These are phyloP conservation scores for Samsoniella hepiali DNA, from an alignment of 2,329 filamentous ascomycete genomes.

Conservation along the genomic window DNA sequence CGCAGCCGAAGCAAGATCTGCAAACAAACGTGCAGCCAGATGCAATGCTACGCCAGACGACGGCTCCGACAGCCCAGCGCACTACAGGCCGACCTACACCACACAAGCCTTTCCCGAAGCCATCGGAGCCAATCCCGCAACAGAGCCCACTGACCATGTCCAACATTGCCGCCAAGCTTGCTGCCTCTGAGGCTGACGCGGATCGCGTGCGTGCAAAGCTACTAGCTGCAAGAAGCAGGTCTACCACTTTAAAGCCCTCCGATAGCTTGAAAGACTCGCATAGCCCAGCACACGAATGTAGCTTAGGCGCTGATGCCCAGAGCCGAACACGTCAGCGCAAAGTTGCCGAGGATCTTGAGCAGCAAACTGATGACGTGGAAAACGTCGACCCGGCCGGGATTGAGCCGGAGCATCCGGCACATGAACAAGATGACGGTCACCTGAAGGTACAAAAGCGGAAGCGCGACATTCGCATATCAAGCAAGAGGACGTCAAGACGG, in stretches of 20 bases:
- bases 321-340: background rate
- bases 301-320: conserved; percentile 8
- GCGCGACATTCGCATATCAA: conserved; percentile 47
- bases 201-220: conserved; percentile 62
- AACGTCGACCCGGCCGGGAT: conserved; percentile 37
- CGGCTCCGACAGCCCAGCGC: background rate
- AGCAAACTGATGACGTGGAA: conserved; percentile 19
- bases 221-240: conserved; percentile 43
- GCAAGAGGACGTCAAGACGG: conserved; percentile 57
- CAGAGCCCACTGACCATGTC: conserved; percentile 60
- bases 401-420: conserved; percentile 25
- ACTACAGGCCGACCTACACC: conserved; percentile 29
- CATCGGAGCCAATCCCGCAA: conserved; percentile 39
- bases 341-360: background rate
- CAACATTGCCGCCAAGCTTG: conserved; percentile 60
- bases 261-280: conserved; percentile 17
- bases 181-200: conserved; percentile 62
- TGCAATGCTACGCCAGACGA: background rate
- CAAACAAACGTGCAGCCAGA: background rate
- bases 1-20: background rate
- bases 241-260: conserved; percentile 24
- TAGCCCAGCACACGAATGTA: background rate
- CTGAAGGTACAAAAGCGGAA: conserved; percentile 42
- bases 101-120: conserved; percentile 24
- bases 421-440: conserved; percentile 22